Evolutionary conservation across 306 rosid species (phyloP).

Genomic region (Pterocarpus macrocarpus): DNA sequence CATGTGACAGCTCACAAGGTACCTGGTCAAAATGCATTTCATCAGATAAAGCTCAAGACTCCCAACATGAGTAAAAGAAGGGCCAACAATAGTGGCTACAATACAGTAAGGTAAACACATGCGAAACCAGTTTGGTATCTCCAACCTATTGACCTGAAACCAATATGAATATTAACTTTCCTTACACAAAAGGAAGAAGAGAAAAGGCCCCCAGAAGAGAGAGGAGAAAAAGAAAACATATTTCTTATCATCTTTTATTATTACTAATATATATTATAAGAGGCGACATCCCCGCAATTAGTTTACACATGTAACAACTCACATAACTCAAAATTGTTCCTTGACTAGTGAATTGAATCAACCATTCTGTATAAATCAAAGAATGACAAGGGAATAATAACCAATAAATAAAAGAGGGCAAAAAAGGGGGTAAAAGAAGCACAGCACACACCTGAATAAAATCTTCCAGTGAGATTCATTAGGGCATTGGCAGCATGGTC

Average conservation of each 20-base stretch:
- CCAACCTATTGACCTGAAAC: conserved; percentile 50
- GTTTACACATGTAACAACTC: too few relatives aligned
- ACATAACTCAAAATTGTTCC: background rate
- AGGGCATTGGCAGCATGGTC: conserved; percentile 97
- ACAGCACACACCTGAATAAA: conserved; percentile 74
- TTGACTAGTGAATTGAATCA: too few relatives aligned
- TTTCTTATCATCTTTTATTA: background rate
- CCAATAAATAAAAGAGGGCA: background rate
- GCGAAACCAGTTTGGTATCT: conserved; percentile 44
- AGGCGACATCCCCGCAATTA: background rate
- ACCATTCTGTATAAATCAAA: background rate
- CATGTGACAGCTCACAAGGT: conserved; percentile 44
- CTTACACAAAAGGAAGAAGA: background rate
- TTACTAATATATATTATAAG: background rate
- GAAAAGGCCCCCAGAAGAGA: background rate
- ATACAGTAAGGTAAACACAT: conserved; percentile 31
- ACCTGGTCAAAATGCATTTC: conserved; percentile 48
- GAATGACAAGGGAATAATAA: background rate
- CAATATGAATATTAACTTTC: conserved; percentile 36
- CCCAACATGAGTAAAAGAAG: conserved; percentile 45
- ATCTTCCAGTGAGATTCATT: conserved; percentile 85
- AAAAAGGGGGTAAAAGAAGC: background rate
- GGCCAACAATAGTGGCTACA: conserved; percentile 37
- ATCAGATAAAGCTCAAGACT: conserved; percentile 47
- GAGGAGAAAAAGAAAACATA: background rate